Evolutionary conservation across 2,329 filamentous ascomycete genomes (phyloP), one percentile per base, ranked within the genome.

Genomic region (Fusarium sp.): DNA sequence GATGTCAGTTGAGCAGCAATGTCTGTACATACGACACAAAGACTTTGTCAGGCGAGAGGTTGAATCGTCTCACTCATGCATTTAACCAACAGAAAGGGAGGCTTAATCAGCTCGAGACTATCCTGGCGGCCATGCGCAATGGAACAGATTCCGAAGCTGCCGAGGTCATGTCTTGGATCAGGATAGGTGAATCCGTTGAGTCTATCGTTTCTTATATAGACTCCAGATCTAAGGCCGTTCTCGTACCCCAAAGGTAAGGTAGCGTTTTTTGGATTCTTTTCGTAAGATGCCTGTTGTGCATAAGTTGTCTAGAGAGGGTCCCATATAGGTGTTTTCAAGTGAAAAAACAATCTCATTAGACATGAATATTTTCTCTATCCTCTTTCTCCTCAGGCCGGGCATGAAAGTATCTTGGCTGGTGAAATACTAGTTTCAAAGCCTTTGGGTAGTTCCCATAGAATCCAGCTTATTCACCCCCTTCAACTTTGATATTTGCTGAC

Each of bases 121-220:
- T 62, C n/a, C 28, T 69, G 14, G 40, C 52, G 3, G 56, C 56
- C 7, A 69, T 67, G 61, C 42, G 56, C 7, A 36, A 17, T 9
- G 56, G 61, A 1, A 67, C 62, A 0, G 49, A 52, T n/a, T 34
- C 36, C 7, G 61, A 67, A 22, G 61, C 65, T 14, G 65, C 44
- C 13, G 66, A 67, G 36, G 38, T 67, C 14, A 62, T 69, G 62
- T 38, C 52, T 17, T 62, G 61, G 52, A 19, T 70, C 9, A 47
- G 57, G 17, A 63, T 70, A 45, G 61, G 66, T 10, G 44, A 67
- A 21, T n/a, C 47, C 0, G 51, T 58, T 21, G 44, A 58, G 24
- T 61, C 44, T 34, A 52, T 69, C 22, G 61, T 62, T 44, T 58
- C 66, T 7, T 69, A 54, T 13, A 56, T 62, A 21, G 56, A 58